Percentiles rank a stretch among this genome's conserved stretches.
Conservation (phyloP, 805 yeast species). For the Hanseniaspora pseudoguilliermondii region DNA sequence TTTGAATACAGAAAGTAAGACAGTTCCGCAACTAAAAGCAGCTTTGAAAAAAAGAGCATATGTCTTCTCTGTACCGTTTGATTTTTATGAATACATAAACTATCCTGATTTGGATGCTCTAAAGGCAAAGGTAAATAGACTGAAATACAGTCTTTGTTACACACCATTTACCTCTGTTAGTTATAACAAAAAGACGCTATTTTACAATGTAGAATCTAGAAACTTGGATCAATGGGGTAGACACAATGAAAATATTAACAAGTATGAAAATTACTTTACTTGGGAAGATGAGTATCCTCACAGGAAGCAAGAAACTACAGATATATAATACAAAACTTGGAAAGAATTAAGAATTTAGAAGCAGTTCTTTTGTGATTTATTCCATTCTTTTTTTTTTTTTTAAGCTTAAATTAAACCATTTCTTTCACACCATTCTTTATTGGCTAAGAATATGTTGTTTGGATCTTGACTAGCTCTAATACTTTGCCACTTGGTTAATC, state of each 20-base stretch:
- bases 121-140: conserved; percentile 4
- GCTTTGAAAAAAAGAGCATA: conserved; percentile 7
- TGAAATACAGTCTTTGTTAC: conserved; percentile 6
- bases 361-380: neutral
- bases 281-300: conserved; percentile 12
- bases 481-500: conserved; percentile 45
- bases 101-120: neutral
- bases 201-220: conserved; percentile 6
- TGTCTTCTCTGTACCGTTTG: conserved; percentile 4
- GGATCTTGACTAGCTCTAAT: conserved; percentile 68
- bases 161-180: conserved; percentile 2
- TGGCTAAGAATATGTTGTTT: conserved; percentile 63
- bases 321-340: neutral
- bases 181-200: neutral
- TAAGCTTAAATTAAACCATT: conserved; percentile 38
- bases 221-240: conserved; percentile 12
- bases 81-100: conserved; percentile 7
- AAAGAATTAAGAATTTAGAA: no score
- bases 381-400: neutral
- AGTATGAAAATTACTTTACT: neutral
- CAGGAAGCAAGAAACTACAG: neutral
- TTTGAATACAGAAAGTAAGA: neutral
- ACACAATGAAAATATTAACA: conserved; percentile 4
- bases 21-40: neutral
- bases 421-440: conserved; percentile 65